phyloP scores from a whole-genome alignment of 2,329 filamentous ascomycete genomes.

The Penicillium thymicola region DNA sequence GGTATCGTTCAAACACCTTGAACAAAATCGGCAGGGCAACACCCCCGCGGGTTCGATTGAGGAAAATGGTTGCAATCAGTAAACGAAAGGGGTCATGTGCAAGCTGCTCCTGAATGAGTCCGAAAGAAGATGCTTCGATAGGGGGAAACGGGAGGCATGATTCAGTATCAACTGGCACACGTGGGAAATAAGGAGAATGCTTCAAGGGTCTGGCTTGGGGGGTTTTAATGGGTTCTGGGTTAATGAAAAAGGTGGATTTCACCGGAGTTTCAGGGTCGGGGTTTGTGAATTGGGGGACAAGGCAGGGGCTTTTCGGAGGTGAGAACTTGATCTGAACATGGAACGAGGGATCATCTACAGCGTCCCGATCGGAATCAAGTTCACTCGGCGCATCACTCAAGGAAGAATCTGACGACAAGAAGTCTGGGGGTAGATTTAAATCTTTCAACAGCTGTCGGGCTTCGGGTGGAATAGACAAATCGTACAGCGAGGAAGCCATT shows the following conservation, averaged over 20 bases:
- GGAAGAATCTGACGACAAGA: constrained; percentile 32
- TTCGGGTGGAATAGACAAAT: constrained; percentile 12
- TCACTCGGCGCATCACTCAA: constrained; percentile 38
- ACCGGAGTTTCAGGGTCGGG: background rate
- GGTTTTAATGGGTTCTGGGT: constrained; percentile 8
- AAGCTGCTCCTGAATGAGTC: constrained; percentile 79
- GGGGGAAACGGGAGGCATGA: constrained; percentile 62
- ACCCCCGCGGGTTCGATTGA: constrained; percentile 74
- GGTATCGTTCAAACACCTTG: constrained; percentile 64
- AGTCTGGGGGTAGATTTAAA: constrained; percentile 13
- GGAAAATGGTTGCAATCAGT: constrained; percentile 76
- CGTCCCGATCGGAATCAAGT: constrained; percentile 14
- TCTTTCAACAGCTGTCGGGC: constrained; percentile 14
- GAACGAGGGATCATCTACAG: background rate
- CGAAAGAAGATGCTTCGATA: constrained; percentile 62
- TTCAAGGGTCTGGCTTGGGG: constrained; percentile 19
- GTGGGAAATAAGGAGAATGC: constrained; percentile 45
- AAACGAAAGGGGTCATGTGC: constrained; percentile 73
- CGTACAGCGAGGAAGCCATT: background rate
- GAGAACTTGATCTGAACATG: background rate
- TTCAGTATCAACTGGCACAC: constrained; percentile 29
- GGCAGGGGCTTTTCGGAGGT: background rate
- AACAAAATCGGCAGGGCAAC: constrained; percentile 74
- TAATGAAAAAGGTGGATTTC: background rate
- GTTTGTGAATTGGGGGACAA: background rate